Percentiles rank a stretch among this genome's conserved stretches.
Conservation (phyloP, 2,329 filamentous ascomycete genomes). For the Coniochaeta ligniaria region DNA sequence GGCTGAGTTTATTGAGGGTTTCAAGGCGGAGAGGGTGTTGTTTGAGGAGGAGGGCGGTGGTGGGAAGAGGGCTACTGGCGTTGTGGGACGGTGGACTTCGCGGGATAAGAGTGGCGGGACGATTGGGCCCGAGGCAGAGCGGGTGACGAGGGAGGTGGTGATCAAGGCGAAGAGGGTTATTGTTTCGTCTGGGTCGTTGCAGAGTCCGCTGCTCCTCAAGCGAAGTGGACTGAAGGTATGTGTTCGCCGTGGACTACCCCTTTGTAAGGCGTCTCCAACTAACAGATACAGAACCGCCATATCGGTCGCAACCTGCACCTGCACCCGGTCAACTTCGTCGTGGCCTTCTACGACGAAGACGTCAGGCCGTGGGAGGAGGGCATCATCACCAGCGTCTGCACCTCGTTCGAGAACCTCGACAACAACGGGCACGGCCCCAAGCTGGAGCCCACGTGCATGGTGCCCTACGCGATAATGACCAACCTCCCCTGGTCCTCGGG, state of each 20-base stretch:
- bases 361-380: slow-evolving; percentile 62
- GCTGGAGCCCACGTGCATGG: slow-evolving; percentile 69
- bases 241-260: neutral
- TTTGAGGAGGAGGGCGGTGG: slow-evolving; percentile 48
- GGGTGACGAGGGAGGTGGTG: slow-evolving; percentile 52
- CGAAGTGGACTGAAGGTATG: slow-evolving; percentile 67
- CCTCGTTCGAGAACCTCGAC: slow-evolving; percentile 75
- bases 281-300: slow-evolving; percentile 54
- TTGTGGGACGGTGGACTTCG: slow-evolving; percentile 69
- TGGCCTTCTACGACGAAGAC: slow-evolving; percentile 62
- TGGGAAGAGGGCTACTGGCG: slow-evolving; percentile 56
- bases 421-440: slow-evolving; percentile 74
- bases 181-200: slow-evolving; percentile 67
- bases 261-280: slow-evolving; percentile 16
- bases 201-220: slow-evolving; percentile 68
- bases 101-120: slow-evolving; percentile 57
- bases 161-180: slow-evolving; percentile 78
- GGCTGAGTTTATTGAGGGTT: slow-evolving; percentile 78
- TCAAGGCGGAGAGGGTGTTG: slow-evolving; percentile 61
- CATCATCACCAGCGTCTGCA: slow-evolving; percentile 73
- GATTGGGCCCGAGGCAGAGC: slow-evolving; percentile 34
- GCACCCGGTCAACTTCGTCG: slow-evolving; percentile 61
- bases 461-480: slow-evolving; percentile 57
- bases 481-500: slow-evolving; percentile 61
- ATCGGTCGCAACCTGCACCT: slow-evolving; percentile 77